A percentile compares a stretch with the other conserved stretches of the same genome.
phyloP scores from a whole-genome alignment of 2,329 filamentous ascomycete genomes.

The Ceratocystis destructans region DNA sequence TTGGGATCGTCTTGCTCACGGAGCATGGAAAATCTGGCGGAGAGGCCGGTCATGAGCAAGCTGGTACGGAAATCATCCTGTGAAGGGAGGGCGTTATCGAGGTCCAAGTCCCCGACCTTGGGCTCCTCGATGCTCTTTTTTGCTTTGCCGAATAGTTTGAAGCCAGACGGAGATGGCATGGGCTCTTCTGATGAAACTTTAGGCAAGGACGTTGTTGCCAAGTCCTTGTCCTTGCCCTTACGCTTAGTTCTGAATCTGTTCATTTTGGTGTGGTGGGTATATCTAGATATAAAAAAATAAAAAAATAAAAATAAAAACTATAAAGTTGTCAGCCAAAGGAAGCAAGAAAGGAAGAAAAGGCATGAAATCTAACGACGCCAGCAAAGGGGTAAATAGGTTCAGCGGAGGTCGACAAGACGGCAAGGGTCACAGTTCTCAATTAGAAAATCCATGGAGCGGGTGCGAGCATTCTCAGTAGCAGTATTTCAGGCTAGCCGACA shows the following conservation, averaged over 20 bases:
- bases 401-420: neutral
- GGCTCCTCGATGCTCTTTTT: conserved; percentile 43
- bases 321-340: too few relatives aligned
- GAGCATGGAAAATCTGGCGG: conserved; percentile 91
- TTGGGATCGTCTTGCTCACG: conserved; percentile 85
- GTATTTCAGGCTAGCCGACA: neutral
- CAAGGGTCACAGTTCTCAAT: neutral
- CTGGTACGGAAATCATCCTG: conserved; percentile 89
- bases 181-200: conserved; percentile 41
- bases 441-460: too few relatives aligned
- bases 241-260: conserved; percentile 66
- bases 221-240: conserved; percentile 52
- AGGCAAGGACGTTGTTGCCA: conserved; percentile 23
- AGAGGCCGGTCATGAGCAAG: conserved; percentile 87
- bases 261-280: conserved; percentile 35
- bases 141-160: conserved; percentile 41
- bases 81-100: conserved; percentile 60
- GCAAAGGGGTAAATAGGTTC: neutral
- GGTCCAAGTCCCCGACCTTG: conserved; percentile 52
- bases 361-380: too few relatives aligned
- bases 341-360: neutral
- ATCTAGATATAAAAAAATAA: neutral
- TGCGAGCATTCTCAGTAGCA: neutral
- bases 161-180: conserved; percentile 22
- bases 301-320: neutral